These are phyloP conservation scores for Tetradesmus lagerheimii DNA, from an alignment of 139 green algal genomes.

Conservation along the genomic window DNA sequence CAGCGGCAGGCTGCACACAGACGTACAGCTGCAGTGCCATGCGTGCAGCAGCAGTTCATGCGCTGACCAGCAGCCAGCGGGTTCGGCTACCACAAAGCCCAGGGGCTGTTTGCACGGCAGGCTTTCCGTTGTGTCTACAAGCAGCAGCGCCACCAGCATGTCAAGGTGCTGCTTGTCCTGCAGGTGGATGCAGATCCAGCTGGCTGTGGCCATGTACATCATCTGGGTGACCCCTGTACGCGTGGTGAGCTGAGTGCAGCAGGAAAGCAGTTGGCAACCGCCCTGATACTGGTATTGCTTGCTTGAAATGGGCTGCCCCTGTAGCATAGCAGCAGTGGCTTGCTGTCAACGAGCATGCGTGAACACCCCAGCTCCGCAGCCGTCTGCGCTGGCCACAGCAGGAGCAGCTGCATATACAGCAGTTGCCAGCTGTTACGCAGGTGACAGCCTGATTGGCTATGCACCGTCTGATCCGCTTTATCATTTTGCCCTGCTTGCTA, in stretches of 20 bases:
- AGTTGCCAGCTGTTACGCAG: no score
- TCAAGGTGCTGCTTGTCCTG: conserved; percentile 34
- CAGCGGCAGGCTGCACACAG: not conserved
- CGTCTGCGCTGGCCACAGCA: no score
- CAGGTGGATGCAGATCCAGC: conserved; percentile 51
- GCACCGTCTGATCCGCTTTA: not conserved
- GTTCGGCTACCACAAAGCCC: not conserved
- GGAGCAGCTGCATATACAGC: no score
- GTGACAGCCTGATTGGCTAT: not conserved
- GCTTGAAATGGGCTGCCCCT: no score
- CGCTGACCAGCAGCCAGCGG: not conserved
- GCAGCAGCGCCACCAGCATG: not conserved
- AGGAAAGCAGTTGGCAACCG: not conserved
- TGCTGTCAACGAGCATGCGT: no score
- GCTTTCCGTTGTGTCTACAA: not conserved
- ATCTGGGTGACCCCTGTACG: conserved; percentile 71
- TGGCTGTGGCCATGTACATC: conserved; percentile 70
- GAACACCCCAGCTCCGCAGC: no score
- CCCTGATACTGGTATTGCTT: no score
- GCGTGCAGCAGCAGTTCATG: not conserved
- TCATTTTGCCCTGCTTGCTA: not conserved
- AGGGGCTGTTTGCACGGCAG: no score
- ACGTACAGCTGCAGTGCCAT: not conserved
- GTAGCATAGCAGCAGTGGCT: no score
- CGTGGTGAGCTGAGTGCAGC: conserved; percentile 67